Evolutionary conservation across 2,329 filamentous ascomycete genomes (phyloP).

Genomic region (Macroventuria anomochaeta): DNA sequence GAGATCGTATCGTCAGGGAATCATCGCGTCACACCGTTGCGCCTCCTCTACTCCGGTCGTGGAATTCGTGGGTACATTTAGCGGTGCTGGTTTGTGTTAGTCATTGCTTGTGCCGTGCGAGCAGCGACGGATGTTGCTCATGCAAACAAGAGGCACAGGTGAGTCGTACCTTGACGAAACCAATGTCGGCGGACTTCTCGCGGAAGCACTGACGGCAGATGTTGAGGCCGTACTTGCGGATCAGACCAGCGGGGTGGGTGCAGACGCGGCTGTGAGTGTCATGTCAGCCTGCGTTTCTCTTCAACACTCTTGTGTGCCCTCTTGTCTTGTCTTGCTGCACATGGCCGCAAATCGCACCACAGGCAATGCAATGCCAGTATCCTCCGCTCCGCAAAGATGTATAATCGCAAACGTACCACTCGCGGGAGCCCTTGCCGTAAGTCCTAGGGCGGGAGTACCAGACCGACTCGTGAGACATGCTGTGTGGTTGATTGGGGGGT

Average conservation of each 20-base stretch:
- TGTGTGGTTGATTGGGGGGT: slow-evolving; percentile 55
- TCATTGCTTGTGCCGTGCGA: neutral
- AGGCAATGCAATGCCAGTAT: neutral
- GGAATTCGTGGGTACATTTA: slow-evolving; percentile 36
- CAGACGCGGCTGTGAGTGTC: slow-evolving; percentile 70
- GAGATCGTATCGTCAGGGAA: slow-evolving; percentile 35
- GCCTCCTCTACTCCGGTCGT: slow-evolving; percentile 38
- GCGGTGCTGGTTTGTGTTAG: slow-evolving; percentile 42
- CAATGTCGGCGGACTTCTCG: slow-evolving; percentile 71
- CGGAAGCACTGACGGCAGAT: slow-evolving; percentile 76
- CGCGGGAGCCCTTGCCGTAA: slow-evolving; percentile 95
- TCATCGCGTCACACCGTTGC: slow-evolving; percentile 40
- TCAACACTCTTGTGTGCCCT: slow-evolving; percentile 4
- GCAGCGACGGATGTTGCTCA: neutral
- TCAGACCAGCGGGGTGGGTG: slow-evolving; percentile 97
- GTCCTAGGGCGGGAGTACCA: slow-evolving; percentile 98
- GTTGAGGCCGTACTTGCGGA: slow-evolving; percentile 99
- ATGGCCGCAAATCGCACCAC: slow-evolving; percentile 1
- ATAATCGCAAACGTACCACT: slow-evolving; percentile 72
- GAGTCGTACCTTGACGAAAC: slow-evolving; percentile 68
- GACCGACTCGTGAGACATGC: slow-evolving; percentile 91
- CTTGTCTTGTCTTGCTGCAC: slow-evolving; percentile 9
- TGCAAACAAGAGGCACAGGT: neutral
- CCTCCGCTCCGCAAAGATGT: slow-evolving; percentile 5
- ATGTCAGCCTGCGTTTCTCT: slow-evolving; percentile 36